phyloP scores from a whole-genome alignment of 1,284 basidiomycete genomes.

The Pseudozyma flocculosa region DNA sequence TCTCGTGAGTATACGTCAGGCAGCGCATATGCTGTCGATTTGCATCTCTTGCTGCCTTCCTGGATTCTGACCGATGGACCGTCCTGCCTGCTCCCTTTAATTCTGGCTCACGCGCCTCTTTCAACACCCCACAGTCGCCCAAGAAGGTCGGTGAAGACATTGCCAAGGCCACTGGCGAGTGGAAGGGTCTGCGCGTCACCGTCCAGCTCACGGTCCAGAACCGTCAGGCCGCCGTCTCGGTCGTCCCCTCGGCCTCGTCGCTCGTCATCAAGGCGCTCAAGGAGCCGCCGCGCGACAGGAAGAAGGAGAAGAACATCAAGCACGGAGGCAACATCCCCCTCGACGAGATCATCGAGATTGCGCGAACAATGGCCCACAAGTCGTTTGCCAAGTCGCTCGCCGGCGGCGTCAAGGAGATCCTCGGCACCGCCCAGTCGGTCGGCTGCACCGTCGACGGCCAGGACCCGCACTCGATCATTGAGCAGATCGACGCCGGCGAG shows the following conservation, averaged over 20 bases:
- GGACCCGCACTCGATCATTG: slow-evolving; percentile 92
- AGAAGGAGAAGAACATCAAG: slow-evolving; percentile 99
- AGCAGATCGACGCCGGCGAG: slow-evolving; percentile 91
- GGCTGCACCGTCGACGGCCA: slow-evolving; percentile 96
- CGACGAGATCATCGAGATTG: slow-evolving; percentile 93
- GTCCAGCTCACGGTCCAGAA: slow-evolving; percentile 99
- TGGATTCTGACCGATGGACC: too few relatives aligned
- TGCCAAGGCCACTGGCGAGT: slow-evolving; percentile 95
- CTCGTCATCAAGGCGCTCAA: slow-evolving; percentile 98
- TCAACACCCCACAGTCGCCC: slow-evolving; percentile 86
- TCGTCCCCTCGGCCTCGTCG: slow-evolving; percentile 96
- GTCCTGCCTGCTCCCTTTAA: too few relatives aligned
- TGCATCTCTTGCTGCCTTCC: neutral
- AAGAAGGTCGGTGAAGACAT: slow-evolving; percentile 99
- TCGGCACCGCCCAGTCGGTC: slow-evolving; percentile 71
- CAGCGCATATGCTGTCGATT: too few relatives aligned
- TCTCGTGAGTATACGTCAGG: slow-evolving; percentile 76
- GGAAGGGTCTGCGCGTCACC: slow-evolving; percentile 99
- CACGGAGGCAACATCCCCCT: slow-evolving; percentile 93
- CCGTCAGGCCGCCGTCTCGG: slow-evolving; percentile 94
- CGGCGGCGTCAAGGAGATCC: slow-evolving; percentile 75
- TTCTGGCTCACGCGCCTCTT: too few relatives aligned
- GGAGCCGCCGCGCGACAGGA: slow-evolving; percentile 97
- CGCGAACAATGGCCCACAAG: slow-evolving; percentile 93
- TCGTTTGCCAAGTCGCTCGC: slow-evolving; percentile 90